phyloP scores from a whole-genome alignment of 106 monocot genomes.

The Apostasia ramifera region DNA sequence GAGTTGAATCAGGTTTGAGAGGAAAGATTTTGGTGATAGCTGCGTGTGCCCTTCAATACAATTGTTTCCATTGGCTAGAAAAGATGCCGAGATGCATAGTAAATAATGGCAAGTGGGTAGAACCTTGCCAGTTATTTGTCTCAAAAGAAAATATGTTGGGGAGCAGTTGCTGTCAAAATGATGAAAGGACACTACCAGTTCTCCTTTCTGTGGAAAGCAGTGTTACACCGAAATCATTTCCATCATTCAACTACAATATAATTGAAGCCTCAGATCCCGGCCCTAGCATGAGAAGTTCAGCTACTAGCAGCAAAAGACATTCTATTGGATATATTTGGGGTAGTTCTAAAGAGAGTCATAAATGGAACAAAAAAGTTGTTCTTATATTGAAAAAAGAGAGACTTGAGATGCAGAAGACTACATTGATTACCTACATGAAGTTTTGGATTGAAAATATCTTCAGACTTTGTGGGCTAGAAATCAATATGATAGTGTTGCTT shows the following conservation, averaged over 20 bases:
- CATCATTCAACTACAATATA: constrained; percentile 21
- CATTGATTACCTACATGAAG: constrained; percentile 63
- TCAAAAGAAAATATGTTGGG: constrained; percentile 18
- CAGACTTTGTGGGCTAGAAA: constrained; percentile 80
- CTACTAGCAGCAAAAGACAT: constrained; percentile 25
- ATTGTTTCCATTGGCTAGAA: constrained; percentile 81
- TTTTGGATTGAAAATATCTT: constrained; percentile 89
- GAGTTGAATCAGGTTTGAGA: constrained; percentile 83
- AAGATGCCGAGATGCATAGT: constrained; percentile 51
- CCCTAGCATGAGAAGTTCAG: constrained; percentile 20
- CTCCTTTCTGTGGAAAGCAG: constrained; percentile 12
- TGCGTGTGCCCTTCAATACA: constrained; percentile 89
- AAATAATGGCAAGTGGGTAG: constrained; percentile 86
- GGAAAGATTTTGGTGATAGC: constrained; percentile 82
- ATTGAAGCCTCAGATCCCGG: constrained; percentile 19
- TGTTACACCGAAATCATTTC: constrained; percentile 16
- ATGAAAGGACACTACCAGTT: constrained; percentile 28
- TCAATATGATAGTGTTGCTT: constrained; percentile 87
- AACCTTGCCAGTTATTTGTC: constrained; percentile 86
- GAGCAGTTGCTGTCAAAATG: background rate
- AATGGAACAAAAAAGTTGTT: constrained; percentile 84
- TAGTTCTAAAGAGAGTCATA: constrained; percentile 73
- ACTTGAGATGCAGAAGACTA: constrained; percentile 72
- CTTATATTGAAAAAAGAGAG: constrained; percentile 72
- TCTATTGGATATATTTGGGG: constrained; percentile 82